phyloP scores from a whole-genome alignment of 345 rosid species.

The Lepidium didymum region DNA sequence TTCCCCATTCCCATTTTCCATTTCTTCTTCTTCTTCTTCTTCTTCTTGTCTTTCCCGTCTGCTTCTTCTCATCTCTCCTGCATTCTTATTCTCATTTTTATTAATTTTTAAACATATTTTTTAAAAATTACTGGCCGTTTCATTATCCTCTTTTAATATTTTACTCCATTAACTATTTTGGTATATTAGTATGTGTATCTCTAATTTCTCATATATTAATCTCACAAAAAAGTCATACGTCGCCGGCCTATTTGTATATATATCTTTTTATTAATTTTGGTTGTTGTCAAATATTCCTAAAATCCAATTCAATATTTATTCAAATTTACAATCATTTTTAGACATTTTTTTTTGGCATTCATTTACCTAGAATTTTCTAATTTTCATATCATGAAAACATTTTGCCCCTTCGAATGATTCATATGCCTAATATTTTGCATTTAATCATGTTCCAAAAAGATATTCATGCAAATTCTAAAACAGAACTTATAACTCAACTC shows the following conservation, averaged over 20 bases:
- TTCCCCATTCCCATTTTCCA: conserved; percentile 30
- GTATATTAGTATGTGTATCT: not conserved
- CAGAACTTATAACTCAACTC: not conserved
- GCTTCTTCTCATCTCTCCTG: not conserved
- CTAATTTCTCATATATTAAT: conserved; percentile 19
- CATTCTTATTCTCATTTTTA: conserved; percentile 18
- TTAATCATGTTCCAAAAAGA: not conserved
- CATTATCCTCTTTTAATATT: not conserved
- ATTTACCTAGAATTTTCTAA: not conserved
- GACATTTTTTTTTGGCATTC: not conserved
- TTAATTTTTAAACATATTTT: not conserved
- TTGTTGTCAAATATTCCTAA: not conserved
- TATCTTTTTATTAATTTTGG: not conserved
- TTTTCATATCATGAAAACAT: not conserved
- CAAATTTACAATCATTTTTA: conserved; percentile 2
- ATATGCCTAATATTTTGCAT: not conserved
- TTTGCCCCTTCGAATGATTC: not conserved
- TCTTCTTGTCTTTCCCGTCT: not conserved
- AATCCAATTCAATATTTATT: not conserved
- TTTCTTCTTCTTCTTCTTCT: conserved; percentile 10
- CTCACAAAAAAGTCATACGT: conserved; percentile 21
- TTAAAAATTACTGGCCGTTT: conserved; percentile 14
- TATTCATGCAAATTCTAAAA: not conserved
- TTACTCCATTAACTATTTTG: not conserved
- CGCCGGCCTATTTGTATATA: conserved; percentile 15